Evolutionary conservation across 1,284 basidiomycete species (phyloP).

Genomic region (Tausonia pullulans): DNA sequence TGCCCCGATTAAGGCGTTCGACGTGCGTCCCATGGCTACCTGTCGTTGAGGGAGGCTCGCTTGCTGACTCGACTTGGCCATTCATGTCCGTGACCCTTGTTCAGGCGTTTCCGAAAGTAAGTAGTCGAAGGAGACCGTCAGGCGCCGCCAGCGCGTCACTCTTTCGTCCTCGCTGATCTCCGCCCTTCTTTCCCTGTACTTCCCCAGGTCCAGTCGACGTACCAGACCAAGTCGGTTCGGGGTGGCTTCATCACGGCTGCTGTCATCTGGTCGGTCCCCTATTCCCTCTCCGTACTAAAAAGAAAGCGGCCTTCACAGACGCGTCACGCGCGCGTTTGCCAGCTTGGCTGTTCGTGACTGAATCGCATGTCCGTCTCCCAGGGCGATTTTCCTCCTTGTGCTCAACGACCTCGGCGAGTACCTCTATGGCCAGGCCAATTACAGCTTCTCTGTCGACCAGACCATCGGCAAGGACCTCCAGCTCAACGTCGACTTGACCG

Average conservation of each 20-base stretch:
- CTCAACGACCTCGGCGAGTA: conserved; percentile 83
- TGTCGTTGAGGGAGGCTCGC: neutral
- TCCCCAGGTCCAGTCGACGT: conserved; percentile 76
- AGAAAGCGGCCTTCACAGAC: neutral
- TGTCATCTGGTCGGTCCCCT: neutral
- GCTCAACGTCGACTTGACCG: conserved; percentile 79
- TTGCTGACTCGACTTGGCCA: neutral
- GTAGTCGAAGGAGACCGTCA: neutral
- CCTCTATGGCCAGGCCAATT: conserved; percentile 81
- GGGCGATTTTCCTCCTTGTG: conserved; percentile 45
- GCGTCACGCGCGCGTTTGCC: neutral
- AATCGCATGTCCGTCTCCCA: neutral
- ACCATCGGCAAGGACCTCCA: conserved; percentile 52
- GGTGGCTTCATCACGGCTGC: conserved; percentile 68
- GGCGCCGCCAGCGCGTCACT: conserved; percentile 13
- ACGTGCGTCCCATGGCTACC: conserved; percentile 13
- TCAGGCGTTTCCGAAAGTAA: neutral
- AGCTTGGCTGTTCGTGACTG: no score
- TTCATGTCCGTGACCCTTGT: neutral
- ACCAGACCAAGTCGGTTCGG: conserved; percentile 71
- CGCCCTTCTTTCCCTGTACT: conserved; percentile 67
- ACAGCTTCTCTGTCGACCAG: conserved; percentile 70
- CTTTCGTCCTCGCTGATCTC: conserved; percentile 38
- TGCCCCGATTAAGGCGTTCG: conserved; percentile 35
- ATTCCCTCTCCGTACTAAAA: neutral